Base-by-base conservation (phyloP, 352 stramenopile genomes). In the Globisporangium nagaii region DNA sequence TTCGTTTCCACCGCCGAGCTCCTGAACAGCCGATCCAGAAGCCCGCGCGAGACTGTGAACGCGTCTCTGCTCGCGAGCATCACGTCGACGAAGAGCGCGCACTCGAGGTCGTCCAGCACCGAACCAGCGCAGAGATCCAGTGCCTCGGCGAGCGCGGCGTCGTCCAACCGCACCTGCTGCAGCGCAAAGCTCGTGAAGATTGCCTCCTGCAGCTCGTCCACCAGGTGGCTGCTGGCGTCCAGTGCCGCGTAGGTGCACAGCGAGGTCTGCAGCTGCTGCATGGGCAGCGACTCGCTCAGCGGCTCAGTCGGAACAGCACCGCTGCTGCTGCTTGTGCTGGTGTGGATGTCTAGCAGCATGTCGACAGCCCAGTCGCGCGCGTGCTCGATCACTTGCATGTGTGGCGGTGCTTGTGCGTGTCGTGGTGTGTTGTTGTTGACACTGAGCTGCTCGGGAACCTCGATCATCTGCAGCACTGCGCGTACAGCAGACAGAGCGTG, bases 391-490 rank as follows among this genome's bases (percentile, higher is more conserved):
- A 55, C 31, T 15, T 27, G 31, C 53, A 22, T 50, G 36, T 19
- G 11, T n/a, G 32, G 24, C 15, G 46, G 65, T 28, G 9, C 46
- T 20, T 70, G 27, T 12, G 64, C 25, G 1, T 13, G 34, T 15
- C 48, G 48, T 20, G 62, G 37, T 30, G 43, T n/a, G 42, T 59
- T 67, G 15, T 13, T 25, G 8, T 24, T n/a, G n/a, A n/a, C n/a
- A n/a, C n/a, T 24, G 48, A 37, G 50, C 47, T 36, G 35, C n/a
- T 32, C 32, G 0, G 36, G 27, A 12, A 75, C 64, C 34, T 63
- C 64, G 22, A 73, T 70, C 69, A 82, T 73, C 55, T 79, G 69
- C 55, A 79, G 45, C 47, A 82, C 71, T 79, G 31, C 24, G 4
- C 10, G 2, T 30, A 28, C 30, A 13, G 27, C 5, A 45, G 11